Base-by-base conservation (phyloP, 495 filamentous ascomycete species). In the Pseudoneurospora amorphoporcata region DNA sequence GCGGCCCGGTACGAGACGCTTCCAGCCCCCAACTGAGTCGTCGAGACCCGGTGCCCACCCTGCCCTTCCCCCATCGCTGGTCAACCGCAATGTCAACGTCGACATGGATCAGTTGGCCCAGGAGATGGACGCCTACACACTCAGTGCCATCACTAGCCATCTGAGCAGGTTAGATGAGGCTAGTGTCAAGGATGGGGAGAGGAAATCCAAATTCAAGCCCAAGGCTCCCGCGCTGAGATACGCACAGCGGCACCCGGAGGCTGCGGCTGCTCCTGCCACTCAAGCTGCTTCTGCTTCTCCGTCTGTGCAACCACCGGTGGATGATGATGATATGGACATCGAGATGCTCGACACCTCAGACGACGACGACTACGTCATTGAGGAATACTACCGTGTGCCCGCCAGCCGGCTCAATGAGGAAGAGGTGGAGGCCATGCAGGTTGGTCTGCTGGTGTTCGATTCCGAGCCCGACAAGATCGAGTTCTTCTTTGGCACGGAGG, bases 301-400 rank as follows among this genome's bases (percentile, higher is more conserved):
- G 37, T 17, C 9, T 9, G 37, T 9, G 38, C 69, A 39, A 35
- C 45, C 70, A 23, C 73, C 80, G 35, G 77, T 76, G 71, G 73
- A 74, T 23, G 53, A 65, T 23, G 53, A 65, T 65, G 79, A 80
- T 53, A 75, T 75, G 29, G 77, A 81, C 19, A 74, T 75, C 39
- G 80, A 75, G 23, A 77, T 74, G 42, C 72, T 73, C 5, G 79
- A 79, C 47, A 78, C 81, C 3, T 82, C 82, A 8, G 83, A 86
- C 72, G 85, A 86, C 23, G 77, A 79, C 9, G 84, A 87, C 16
- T 88, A 87, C 72, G 79, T 88, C 32, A 76, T 85, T 35, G 86
- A 88, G 61, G 86, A 83, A 7, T 88, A 88, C 74, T 79, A 87
- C 61, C 85, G 86, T 14, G 79, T 88, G 12, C 85, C 86, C 12